A percentile compares a stretch with the other conserved stretches of the same genome.
Evolutionary conservation across 495 filamentous ascomycete genomes (phyloP).

Genomic region (Penicillium dipodomyicola): DNA sequence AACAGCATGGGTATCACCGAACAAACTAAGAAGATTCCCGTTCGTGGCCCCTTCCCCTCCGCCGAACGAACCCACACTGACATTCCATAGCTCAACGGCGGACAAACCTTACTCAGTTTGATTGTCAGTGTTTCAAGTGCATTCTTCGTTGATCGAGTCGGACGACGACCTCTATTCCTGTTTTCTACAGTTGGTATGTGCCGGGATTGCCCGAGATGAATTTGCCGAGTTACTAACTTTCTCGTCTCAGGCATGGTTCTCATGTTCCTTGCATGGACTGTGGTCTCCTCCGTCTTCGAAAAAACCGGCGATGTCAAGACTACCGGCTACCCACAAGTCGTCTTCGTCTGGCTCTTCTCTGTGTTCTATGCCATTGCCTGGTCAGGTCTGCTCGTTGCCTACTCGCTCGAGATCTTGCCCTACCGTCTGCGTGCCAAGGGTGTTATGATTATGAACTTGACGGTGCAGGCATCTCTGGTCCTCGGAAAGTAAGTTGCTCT

Average conservation of each 20-base stretch:
- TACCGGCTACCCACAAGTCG: constrained; percentile 53
- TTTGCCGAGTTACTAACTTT: neutral
- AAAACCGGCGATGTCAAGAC: constrained; percentile 40
- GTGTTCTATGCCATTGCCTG: constrained; percentile 57
- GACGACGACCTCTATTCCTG: constrained; percentile 55
- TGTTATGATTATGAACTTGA: constrained; percentile 62
- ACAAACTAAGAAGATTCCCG: constrained; percentile 43
- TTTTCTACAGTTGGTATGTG: constrained; percentile 46
- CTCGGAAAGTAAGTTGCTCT: constrained; percentile 46
- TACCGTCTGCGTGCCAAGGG: constrained; percentile 67
- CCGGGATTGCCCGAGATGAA: fast-evolving
- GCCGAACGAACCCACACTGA: neutral
- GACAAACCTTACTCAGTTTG: constrained; percentile 31
- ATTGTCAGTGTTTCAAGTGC: constrained; percentile 53
- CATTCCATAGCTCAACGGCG: constrained; percentile 19
- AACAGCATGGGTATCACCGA: constrained; percentile 52
- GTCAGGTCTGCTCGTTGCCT: constrained; percentile 59
- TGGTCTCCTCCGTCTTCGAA: constrained; percentile 53
- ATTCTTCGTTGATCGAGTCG: constrained; percentile 55
- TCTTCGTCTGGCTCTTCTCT: constrained; percentile 58
- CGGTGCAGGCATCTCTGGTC: constrained; percentile 55
- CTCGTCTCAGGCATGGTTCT: constrained; percentile 43
- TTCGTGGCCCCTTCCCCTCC: constrained; percentile 21
- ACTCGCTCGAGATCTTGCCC: constrained; percentile 60
- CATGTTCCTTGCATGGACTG: constrained; percentile 54